Evolutionary conservation across 164 flowering plant species (phyloP).

Genomic region (Warburgia ugandensis): DNA sequence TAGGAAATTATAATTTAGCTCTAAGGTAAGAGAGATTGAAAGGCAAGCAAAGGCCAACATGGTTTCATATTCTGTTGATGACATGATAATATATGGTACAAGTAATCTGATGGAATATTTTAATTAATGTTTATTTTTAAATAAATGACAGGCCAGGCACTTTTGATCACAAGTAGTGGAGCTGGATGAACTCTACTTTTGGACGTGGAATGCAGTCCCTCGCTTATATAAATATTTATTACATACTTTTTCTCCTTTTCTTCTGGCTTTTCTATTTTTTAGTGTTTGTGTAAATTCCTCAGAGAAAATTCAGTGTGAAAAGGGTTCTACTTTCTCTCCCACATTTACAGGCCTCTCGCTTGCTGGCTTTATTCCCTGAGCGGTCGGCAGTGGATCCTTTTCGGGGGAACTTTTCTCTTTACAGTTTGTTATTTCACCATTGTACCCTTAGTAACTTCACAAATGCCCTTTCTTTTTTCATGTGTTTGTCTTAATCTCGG

Average conservation of each 20-base stretch:
- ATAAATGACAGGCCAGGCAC: slow-evolving; percentile 2
- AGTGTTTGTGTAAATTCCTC: too few species aligned
- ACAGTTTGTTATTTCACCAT: not conserved
- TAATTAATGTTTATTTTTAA: too few species aligned
- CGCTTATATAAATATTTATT: slow-evolving; percentile 1
- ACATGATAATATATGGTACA: not conserved
- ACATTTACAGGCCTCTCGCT: too few species aligned
- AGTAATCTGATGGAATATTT: not conserved
- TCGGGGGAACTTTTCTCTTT: not conserved
- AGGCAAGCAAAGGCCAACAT: too few species aligned
- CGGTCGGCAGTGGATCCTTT: slow-evolving; percentile 1
- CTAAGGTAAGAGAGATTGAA: not conserved
- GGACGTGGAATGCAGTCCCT: slow-evolving; percentile 26
- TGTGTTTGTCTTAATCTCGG: too few species aligned
- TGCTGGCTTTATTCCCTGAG: slow-evolving; percentile 2
- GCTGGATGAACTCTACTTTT: slow-evolving; percentile 14
- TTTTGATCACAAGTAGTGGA: slow-evolving; percentile 11
- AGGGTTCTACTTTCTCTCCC: too few species aligned
- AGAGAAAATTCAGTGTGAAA: not conserved
- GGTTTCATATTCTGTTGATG: not conserved
- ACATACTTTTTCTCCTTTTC: not conserved
- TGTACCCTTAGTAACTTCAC: not conserved
- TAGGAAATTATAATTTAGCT: not conserved
- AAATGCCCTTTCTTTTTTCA: not conserved
- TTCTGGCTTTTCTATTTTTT: not conserved